Evolutionary conservation across 208 protist genomes (phyloP), one percentile per base, ranked within the genome.

Genomic region (Trypanosoma lewisi): DNA sequence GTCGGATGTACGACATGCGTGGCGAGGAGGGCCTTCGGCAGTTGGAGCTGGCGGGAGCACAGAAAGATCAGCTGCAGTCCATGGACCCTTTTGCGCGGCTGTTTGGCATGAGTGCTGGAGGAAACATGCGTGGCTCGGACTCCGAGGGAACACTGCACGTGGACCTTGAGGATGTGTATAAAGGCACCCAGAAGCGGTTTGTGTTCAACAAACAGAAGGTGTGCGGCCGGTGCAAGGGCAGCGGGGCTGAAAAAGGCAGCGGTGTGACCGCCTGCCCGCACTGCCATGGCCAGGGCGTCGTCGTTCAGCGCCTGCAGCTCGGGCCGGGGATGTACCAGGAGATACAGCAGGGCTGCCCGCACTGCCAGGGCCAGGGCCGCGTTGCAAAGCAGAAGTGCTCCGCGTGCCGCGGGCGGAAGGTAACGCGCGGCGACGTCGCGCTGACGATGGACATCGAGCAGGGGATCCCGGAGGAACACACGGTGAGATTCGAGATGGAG

Each of bases 161-260:
- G 2, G 77, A 74, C 8, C 85, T 99, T 12, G 85, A 96, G 41
- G 77, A 95, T 58, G 56, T 99, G 23, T 99, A 98, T 82, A 98
- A 83, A 2, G 97, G 97, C 60, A 60, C 77, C 19, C 67, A 83
- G 36, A 55, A 75, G 25, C 64, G 80, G 31, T 14, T 98, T n/a
- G 71, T 61, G 4, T 34, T 98, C 27, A 64, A 82, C 31, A 89
- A 98, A 50, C 82, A 95, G 49, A 96, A 96, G 68, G 64, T 98
- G 33, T 93, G 91, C 70, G 61, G 34, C 16, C n/a, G 37, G 25
- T 94, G 87, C 72, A 83, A 82, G 23, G 91, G 91, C 27, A 78
- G 19, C 25, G 91, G 91, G 2, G 77, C 78, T 9, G 59, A 48
- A 21, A 42, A 49, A 1, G 53, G 55, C 27, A 67, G 60, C 5